A percentile compares a stretch with the other conserved stretches of the same genome.
phyloP scores from a whole-genome alignment of 208 protist species.

The Acanthamoeba triangularis region DNA sequence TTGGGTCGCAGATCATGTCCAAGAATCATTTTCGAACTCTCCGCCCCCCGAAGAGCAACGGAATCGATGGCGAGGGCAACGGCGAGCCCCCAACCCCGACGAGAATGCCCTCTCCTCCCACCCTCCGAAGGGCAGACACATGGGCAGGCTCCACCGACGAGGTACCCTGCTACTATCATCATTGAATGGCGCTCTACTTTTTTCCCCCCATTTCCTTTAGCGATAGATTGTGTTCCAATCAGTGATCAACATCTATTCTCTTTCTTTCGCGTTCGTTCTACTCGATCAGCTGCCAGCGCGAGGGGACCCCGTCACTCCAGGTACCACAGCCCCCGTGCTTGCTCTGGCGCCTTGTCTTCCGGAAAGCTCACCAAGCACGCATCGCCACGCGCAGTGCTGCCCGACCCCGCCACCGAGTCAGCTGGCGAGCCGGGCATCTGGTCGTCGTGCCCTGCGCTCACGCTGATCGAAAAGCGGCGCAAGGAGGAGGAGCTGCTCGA shows the following conservation, averaged over 20 bases:
- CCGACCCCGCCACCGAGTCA: not conserved
- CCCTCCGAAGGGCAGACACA: not conserved
- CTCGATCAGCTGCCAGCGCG: too few species aligned
- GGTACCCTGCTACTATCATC: not conserved
- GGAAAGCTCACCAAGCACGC: too few species aligned
- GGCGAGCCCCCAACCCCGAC: not conserved
- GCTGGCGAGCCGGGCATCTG: not conserved
- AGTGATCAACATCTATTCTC: too few species aligned
- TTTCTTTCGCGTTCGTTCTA: too few species aligned
- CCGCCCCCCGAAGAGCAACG: not conserved
- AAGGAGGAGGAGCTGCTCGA: conserved; percentile 59
- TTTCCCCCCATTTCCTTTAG: too few species aligned
- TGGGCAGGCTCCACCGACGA: not conserved
- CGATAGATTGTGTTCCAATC: too few species aligned
- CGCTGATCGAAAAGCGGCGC: conserved; percentile 1
- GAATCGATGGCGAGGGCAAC: not conserved
- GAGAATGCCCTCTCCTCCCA: not conserved
- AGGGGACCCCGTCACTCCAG: too few species aligned
- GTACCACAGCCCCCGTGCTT: too few species aligned
- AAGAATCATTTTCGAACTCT: conserved; percentile 46
- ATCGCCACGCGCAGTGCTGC: not conserved
- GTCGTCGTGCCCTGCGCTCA: conserved; percentile 20
- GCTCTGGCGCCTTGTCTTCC: too few species aligned
- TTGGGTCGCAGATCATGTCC: conserved; percentile 35
- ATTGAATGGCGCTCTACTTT: too few species aligned